Conservation (phyloP, 2,329 filamentous ascomycete species). For the Torrubiellomyces zombiae region DNA sequence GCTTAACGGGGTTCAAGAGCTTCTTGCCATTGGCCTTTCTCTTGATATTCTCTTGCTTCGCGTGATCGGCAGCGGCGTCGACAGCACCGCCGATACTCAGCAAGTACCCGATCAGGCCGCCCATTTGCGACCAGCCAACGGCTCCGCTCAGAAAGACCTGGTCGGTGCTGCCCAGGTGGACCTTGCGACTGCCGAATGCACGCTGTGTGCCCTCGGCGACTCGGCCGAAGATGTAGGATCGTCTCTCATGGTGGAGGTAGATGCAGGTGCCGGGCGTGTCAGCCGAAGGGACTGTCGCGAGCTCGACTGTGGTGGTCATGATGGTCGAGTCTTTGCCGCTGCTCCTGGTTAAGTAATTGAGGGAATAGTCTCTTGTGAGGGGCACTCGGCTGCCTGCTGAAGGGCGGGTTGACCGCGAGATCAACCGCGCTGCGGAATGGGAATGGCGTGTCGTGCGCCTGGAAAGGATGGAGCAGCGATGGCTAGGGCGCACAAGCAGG, state of each 20-base stretch:
- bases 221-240: conserved; percentile 74
- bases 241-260: conserved; percentile 62
- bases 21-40: conserved; percentile 21
- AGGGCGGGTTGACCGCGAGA: neutral
- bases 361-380: neutral
- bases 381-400: neutral
- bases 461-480: neutral
- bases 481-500: conserved; percentile 1
- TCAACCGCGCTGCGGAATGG: conserved; percentile 1
- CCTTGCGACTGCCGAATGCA: conserved; percentile 49
- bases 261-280: conserved; percentile 73
- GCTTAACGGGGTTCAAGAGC: conserved; percentile 8
- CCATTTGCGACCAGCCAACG: conserved; percentile 58
- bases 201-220: conserved; percentile 75
- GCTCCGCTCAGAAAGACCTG: conserved; percentile 73
- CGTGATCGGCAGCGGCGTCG: conserved; percentile 26
- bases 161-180: conserved; percentile 46
- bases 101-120: conserved; percentile 72
- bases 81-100: conserved; percentile 63
- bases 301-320: conserved; percentile 62
- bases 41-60: conserved; percentile 21
- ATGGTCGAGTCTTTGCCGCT: conserved; percentile 5
- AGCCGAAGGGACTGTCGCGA: conserved; percentile 68
- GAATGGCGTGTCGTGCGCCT: neutral
- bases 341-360: neutral